These are phyloP conservation scores for Microdochium paspali DNA, from an alignment of 2,329 filamentous ascomycete genomes.

Conservation along the genomic window DNA sequence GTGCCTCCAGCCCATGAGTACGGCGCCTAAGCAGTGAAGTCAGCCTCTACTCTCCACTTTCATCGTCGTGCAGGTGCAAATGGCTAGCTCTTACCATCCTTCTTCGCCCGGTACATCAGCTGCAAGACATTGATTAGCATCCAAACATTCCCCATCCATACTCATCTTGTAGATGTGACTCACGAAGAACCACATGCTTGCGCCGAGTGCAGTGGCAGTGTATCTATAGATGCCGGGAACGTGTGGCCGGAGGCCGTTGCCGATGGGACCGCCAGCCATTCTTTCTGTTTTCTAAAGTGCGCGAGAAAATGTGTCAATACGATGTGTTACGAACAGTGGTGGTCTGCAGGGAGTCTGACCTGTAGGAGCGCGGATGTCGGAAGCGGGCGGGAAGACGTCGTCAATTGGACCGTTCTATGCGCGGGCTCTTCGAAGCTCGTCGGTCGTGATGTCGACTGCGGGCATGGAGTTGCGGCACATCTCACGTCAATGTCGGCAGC, in stretches of 20 bases:
- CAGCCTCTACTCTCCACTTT: constrained; percentile 4
- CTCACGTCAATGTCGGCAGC: background rate
- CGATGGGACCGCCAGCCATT: constrained; percentile 22
- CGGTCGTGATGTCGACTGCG: background rate
- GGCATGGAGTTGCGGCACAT: background rate
- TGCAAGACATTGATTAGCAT: constrained; percentile 28
- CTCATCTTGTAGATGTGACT: constrained; percentile 29
- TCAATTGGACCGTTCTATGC: background rate
- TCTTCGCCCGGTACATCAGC: constrained; percentile 94
- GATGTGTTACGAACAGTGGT: background rate
- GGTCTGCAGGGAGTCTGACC: background rate
- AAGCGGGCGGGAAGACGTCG: background rate
- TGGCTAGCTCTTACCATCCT: constrained; percentile 57
- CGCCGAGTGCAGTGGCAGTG: constrained; percentile 76
- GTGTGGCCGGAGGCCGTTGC: constrained; percentile 27
- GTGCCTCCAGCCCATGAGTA: constrained; percentile 86
- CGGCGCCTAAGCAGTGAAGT: constrained; percentile 43
- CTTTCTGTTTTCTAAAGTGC: constrained; percentile 4
- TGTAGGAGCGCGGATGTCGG: background rate
- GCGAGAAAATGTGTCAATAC: background rate
- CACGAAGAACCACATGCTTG: constrained; percentile 99
- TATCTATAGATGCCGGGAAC: constrained; percentile 65
- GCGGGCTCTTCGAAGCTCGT: background rate
- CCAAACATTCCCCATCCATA: background rate
- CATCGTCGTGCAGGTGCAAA: background rate